Evolutionary conservation across 2,329 filamentous ascomycete genomes (phyloP).

Genomic region (Huntiella moniliformis): DNA sequence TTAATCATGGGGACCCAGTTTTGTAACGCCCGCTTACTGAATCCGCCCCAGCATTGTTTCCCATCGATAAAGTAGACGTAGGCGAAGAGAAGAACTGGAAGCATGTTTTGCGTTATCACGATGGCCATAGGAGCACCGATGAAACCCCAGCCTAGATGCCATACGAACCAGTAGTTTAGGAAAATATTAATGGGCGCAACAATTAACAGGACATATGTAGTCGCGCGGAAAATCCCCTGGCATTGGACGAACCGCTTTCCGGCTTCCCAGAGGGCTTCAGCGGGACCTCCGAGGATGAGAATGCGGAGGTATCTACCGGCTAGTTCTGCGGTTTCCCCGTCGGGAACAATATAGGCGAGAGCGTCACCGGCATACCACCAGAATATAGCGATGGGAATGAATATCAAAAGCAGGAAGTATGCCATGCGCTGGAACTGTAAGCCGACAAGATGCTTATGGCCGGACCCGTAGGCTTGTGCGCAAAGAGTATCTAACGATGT

Average conservation of each 20-base stretch:
- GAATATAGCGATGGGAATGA: constrained; percentile 50
- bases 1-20: constrained; percentile 70
- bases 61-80: constrained; percentile 62
- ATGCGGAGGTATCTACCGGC: constrained; percentile 57
- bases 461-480: constrained; percentile 83
- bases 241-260: constrained; percentile 69
- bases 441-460: constrained; percentile 72
- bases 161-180: constrained; percentile 63
- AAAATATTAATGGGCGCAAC: constrained; percentile 61
- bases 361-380: constrained; percentile 53
- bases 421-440: constrained; percentile 68
- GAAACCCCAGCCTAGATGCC: constrained; percentile 50
- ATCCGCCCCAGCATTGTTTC: constrained; percentile 66
- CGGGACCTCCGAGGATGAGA: constrained; percentile 54
- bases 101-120: constrained; percentile 55
- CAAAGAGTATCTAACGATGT: constrained; percentile 86
- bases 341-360: constrained; percentile 28
- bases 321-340: constrained; percentile 42
- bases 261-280: constrained; percentile 57
- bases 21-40: constrained; percentile 46
- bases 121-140: constrained; percentile 69
- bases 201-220: constrained; percentile 57
- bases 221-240: constrained; percentile 62
- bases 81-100: constrained; percentile 57
- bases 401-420: constrained; percentile 53